A percentile compares a stretch with the other conserved stretches of the same genome.
Evolutionary conservation across 2,329 filamentous ascomycete species (phyloP).

Genomic region (Lasiodiplodia hormozganensis): DNA sequence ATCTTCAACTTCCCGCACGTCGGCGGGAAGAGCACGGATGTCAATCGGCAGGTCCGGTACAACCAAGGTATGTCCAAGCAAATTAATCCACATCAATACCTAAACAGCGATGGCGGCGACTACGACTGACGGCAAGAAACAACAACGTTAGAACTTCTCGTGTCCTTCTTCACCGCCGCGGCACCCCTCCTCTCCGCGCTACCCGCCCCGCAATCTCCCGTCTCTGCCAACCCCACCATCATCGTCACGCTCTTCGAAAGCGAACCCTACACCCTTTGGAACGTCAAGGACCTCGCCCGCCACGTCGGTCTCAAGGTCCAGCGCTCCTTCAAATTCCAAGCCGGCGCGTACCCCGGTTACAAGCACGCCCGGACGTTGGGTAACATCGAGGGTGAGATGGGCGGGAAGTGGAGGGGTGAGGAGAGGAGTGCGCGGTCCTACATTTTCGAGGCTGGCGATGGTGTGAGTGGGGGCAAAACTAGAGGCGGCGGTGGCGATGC

Average conservation of each 20-base stretch:
- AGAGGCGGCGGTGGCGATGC: constrained; percentile 28
- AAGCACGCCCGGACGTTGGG: constrained; percentile 76
- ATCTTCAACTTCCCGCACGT: constrained; percentile 98
- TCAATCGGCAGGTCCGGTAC: constrained; percentile 90
- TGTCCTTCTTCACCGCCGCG: constrained; percentile 54
- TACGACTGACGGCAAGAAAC: neutral
- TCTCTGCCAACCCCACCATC: constrained; percentile 63
- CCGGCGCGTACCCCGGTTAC: constrained; percentile 74
- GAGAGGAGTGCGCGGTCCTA: constrained; percentile 55
- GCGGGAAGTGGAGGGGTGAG: constrained; percentile 58
- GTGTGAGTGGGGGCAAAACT: constrained; percentile 32
- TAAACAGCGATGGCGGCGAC: neutral
- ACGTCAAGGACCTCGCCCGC: constrained; percentile 83
- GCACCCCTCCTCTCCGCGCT: constrained; percentile 56
- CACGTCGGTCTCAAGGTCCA: constrained; percentile 75
- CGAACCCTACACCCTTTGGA: constrained; percentile 95
- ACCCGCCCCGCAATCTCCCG: neutral
- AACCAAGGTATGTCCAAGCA: constrained; percentile 67
- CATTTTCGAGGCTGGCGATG: constrained; percentile 49
- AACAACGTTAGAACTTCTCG: constrained; percentile 46
- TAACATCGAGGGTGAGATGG: constrained; percentile 51
- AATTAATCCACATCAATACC: neutral
- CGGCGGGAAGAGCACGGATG: constrained; percentile 88
- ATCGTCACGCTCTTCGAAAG: constrained; percentile 91
- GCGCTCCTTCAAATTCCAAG: constrained; percentile 73